A percentile compares a stretch with the other conserved stretches of the same genome.
Evolutionary conservation across 345 rosid genomes (phyloP).

Genomic region (Eucalyptus leucophloia): DNA sequence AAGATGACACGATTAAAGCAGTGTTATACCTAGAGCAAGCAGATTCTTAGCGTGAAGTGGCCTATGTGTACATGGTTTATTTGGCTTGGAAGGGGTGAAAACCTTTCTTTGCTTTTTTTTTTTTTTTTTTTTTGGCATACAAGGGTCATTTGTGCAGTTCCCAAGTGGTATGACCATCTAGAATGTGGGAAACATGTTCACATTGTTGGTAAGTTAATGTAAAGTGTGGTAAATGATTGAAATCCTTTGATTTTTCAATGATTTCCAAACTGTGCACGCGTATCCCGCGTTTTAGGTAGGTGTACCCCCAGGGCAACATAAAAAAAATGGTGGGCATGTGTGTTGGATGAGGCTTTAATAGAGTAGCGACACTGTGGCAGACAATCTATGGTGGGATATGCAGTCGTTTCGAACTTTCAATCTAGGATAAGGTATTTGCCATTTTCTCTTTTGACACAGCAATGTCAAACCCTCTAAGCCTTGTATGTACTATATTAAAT

Average conservation of each 20-base stretch:
- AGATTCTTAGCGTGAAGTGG: neutral
- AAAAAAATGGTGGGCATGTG: neutral
- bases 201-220: neutral
- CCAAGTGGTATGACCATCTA: neutral
- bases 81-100: neutral
- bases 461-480: neutral
- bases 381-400: neutral
- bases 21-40: neutral
- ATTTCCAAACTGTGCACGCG: neutral
- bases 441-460: neutral
- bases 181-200: neutral
- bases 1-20: neutral
- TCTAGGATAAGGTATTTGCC: neutral
- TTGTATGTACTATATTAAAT: neutral
- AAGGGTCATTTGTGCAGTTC: neutral
- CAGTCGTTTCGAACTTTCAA: neutral
- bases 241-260: neutral
- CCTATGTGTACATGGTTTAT: neutral
- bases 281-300: neutral
- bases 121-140: neutral
- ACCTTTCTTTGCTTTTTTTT: too few species aligned
- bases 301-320: neutral
- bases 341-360: neutral
- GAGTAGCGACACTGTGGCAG: neutral
- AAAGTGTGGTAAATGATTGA: neutral